Percentiles rank a stretch among this genome's conserved stretches.
Evolutionary conservation across 1,284 basidiomycete genomes (phyloP).

Genomic region (Ganoderma multipileum): DNA sequence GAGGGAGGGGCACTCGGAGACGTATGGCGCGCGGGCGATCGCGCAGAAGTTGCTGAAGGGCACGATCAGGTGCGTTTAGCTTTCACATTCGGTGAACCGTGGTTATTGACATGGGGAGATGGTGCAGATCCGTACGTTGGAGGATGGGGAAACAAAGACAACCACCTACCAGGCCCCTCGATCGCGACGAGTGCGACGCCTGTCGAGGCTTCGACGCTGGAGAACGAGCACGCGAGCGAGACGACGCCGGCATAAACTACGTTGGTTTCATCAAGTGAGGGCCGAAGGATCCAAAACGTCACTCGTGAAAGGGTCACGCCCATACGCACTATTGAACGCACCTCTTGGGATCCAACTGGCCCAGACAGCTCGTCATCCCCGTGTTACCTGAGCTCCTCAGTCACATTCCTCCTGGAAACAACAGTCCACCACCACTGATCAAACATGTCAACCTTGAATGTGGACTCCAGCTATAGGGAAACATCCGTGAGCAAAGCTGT

Average conservation of each 20-base stretch:
- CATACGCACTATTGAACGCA: no score
- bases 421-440: conserved; percentile 42
- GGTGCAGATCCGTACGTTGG: conserved; percentile 58
- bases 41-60: conserved; percentile 78
- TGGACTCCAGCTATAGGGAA: conserved; percentile 40
- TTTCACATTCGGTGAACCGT: background rate
- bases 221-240: background rate
- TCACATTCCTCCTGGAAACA: conserved; percentile 24
- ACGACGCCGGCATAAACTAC: background rate
- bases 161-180: conserved; percentile 56
- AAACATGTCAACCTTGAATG: conserved; percentile 44
- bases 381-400: background rate
- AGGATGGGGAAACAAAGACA: conserved; percentile 57
- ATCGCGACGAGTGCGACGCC: conserved; percentile 15
- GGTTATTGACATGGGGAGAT: conserved; percentile 57
- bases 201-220: background rate
- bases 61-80: conserved; percentile 65
- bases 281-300: no score
- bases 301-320: no score
- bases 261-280: no score
- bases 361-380: background rate
- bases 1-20: conserved; percentile 81
- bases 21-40: conserved; percentile 89
- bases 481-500: no score
- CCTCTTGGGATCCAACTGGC: background rate